Base-by-base conservation (phyloP, 2,329 filamentous ascomycete genomes). In the Colletotrichum noveboracense region DNA sequence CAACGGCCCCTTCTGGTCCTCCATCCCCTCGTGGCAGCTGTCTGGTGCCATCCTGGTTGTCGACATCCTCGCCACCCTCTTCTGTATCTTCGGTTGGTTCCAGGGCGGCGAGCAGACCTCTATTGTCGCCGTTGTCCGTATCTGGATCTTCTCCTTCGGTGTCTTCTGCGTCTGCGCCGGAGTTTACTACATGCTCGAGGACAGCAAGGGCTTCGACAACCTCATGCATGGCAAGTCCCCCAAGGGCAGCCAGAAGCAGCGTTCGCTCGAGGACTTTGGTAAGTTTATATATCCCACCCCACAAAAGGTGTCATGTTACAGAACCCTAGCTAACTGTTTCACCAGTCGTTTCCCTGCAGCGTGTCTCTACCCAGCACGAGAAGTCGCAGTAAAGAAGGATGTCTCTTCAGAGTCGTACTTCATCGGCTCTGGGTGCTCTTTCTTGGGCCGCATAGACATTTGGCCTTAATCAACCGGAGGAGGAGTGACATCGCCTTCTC, bases 91-190 rank as follows among this genome's bases (percentile, higher is more conserved):
- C 84, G 95, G 95, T 84, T 96, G 91, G 90, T 97, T 97, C 87
- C 90, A 93, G 77, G 30, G 78, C 78, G 86, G 88, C 78, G 88
- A 91, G 66, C 86, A 91, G 78, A 96, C 94, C 77, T 94, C 91
- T 81, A 95, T 96, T 78, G 94, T 97, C 78, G 93, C 95, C 64
- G 94, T 98, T 70, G 93, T 97, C 82, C 94, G 95, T 90, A 91
- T 97, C 83, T 98, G 95, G 94, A 92, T 97, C 81, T 97, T 96
- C 89, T 96, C 95, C 18, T 95, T 97, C 83, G 96, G 95, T 84
- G 90, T 97, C 82, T 97, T 97, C 89, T 95, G 93, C 84, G 90
- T 96, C 82, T 92, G 96, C 91, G 94, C 93, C 81, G 92, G 91
- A 84, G 86, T 93, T 55, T 88, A 88, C 85, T 96, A 96, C 88